These are phyloP conservation scores for Lipomyces spencermartinsiae DNA, from an alignment of 805 yeast genomes.

Conservation along the genomic window DNA sequence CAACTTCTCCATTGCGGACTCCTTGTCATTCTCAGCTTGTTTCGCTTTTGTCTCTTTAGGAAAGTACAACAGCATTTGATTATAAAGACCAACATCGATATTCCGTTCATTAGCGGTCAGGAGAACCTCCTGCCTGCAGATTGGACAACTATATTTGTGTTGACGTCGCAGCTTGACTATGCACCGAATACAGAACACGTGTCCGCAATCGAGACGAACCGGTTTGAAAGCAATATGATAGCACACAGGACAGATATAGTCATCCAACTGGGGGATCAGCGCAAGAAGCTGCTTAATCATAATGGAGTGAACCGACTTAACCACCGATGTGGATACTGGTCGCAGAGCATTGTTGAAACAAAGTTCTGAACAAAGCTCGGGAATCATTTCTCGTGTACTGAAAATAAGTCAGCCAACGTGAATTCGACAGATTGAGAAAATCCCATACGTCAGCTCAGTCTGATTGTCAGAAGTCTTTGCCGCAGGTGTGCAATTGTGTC, in stretches of 20 bases:
- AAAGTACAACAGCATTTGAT: slow-evolving; percentile 63
- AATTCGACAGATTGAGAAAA: background rate
- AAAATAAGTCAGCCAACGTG: background rate
- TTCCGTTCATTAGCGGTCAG: slow-evolving; percentile 64
- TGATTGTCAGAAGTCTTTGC: slow-evolving; percentile 77
- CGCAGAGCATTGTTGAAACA: slow-evolving; percentile 15
- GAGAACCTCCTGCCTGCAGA: slow-evolving; percentile 63
- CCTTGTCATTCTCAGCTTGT: slow-evolving; percentile 59
- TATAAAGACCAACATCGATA: slow-evolving; percentile 61
- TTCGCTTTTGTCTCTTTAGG: slow-evolving; percentile 72
- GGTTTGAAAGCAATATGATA: slow-evolving; percentile 75
- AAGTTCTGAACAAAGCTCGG: slow-evolving; percentile 45
- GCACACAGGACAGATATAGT: slow-evolving; percentile 77
- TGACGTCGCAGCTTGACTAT: slow-evolving; percentile 69
- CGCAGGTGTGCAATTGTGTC: slow-evolving; percentile 67
- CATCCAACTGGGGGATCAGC: slow-evolving; percentile 75
- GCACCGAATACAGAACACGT: slow-evolving; percentile 75
- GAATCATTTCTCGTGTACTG: slow-evolving; percentile 48
- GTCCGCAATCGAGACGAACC: slow-evolving; percentile 66
- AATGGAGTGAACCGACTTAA: slow-evolving; percentile 57
- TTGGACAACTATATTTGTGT: slow-evolving; percentile 66
- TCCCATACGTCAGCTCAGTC: slow-evolving; percentile 55
- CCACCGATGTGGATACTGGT: slow-evolving; percentile 46
- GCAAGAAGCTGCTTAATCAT: slow-evolving; percentile 61
- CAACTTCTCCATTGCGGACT: slow-evolving; percentile 53